Conservation (phyloP, 2,329 filamentous ascomycete genomes). For the Cladophialophora bantiana region DNA sequence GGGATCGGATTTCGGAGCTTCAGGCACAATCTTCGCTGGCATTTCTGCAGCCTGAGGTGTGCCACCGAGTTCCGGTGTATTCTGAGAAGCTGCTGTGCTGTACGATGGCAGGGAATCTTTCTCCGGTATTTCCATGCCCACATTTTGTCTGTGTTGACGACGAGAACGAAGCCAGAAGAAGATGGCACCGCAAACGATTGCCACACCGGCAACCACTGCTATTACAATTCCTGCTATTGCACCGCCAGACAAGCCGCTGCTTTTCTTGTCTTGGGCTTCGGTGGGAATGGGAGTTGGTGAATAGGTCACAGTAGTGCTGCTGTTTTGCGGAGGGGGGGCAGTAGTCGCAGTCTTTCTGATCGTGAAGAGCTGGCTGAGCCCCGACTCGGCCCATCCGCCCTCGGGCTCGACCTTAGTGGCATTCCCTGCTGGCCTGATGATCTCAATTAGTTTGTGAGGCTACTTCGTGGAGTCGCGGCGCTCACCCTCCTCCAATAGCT, state of each 20-base stretch:
- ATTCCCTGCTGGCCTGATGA: conserved; percentile 29
- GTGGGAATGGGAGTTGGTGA: background rate
- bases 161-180: conserved; percentile 33
- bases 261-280: background rate
- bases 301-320: background rate
- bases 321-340: conserved; percentile 8
- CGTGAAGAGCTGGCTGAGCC: conserved; percentile 34
- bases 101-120: conserved; percentile 22
- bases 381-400: conserved; percentile 34
- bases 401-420: conserved; percentile 35
- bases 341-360: conserved; percentile 17
- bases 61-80: conserved; percentile 16
- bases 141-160: conserved; percentile 13
- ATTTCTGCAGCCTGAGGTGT: conserved; percentile 22
- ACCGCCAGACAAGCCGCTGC: conserved; percentile 16
- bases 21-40: conserved; percentile 3
- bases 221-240: conserved; percentile 34
- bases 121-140: conserved; percentile 10
- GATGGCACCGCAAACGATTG: conserved; percentile 15
- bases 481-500: conserved; percentile 43
- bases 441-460: background rate
- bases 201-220: conserved; percentile 32
- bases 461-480: background rate
- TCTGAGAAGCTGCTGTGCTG: conserved; percentile 16
- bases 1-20: background rate